Evolutionary conservation across 2,329 filamentous ascomycete species (phyloP).

Genomic region (Penicillium hordei): DNA sequence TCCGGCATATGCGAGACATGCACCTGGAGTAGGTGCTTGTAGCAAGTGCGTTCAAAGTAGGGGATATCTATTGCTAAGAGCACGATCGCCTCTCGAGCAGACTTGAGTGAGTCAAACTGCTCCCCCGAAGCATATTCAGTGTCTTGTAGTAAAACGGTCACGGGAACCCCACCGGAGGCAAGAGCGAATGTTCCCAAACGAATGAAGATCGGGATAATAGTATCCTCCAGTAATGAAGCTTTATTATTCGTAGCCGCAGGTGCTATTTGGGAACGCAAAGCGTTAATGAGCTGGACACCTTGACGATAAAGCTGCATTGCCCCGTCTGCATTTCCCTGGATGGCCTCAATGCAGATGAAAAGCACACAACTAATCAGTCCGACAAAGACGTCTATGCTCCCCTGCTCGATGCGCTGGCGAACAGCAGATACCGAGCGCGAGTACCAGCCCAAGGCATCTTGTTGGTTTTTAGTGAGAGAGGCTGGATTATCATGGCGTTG

Average conservation of each 20-base stretch:
- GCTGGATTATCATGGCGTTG: background rate
- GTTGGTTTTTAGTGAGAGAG: constrained; percentile 20
- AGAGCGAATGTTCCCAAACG: constrained; percentile 28
- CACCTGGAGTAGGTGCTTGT: constrained; percentile 15
- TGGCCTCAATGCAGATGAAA: constrained; percentile 37
- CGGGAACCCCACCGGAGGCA: constrained; percentile 12
- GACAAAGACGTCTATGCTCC: constrained; percentile 27
- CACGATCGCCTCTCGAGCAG: constrained; percentile 30
- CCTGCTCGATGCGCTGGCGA: constrained; percentile 26
- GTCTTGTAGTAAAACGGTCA: constrained; percentile 18
- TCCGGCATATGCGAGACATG: constrained; percentile 12
- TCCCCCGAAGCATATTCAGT: background rate
- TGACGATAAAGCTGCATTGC: constrained; percentile 32
- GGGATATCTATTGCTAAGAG: constrained; percentile 25
- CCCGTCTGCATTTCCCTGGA: constrained; percentile 28
- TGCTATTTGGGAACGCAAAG: constrained; percentile 18
- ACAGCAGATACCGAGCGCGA: constrained; percentile 32
- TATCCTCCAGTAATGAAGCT: constrained; percentile 22
- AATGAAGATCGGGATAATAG: constrained; percentile 33
- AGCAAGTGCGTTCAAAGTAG: constrained; percentile 25
- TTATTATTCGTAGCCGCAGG: constrained; percentile 10
- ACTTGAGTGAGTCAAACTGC: constrained; percentile 23
- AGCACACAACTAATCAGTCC: constrained; percentile 34
- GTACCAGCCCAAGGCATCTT: constrained; percentile 34
- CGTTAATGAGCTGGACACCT: constrained; percentile 28